Base-by-base conservation (phyloP, 2,329 filamentous ascomycete species). In the Aspergillus intermedius region DNA sequence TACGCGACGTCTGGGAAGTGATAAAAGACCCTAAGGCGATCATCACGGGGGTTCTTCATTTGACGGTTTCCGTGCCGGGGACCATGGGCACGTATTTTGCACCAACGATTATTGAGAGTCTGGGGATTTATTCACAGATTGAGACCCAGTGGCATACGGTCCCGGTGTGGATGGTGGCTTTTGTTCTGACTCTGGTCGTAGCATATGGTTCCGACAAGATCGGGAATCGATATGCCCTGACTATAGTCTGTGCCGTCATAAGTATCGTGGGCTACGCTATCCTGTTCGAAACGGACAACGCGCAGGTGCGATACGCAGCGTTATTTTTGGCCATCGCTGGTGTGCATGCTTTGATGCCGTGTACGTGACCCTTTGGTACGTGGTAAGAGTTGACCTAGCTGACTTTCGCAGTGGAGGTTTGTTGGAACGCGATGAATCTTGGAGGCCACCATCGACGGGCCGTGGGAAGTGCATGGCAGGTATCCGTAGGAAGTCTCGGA, bases 401-500 rank as follows among this genome's bases (percentile, higher is more conserved):
- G 25, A 44, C 42, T 3, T 8, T 25, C n/a, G 32, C 42, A 40
- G 49, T 50, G 41, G 59, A 66, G 30, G 70, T 75, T 4, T 78
- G 76, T 54, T 79, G 75, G 75, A 77, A 77, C 64, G 76, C 75
- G 46, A 77, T 78, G 74, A 79, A 79, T 49, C 65, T 78, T 1
- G 71, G 75, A 10, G 73, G 74, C 1, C 77, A 79, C 49, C 75
- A 76, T 50, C 62, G 76, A 2, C 67, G 76, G 37, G 63, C 71
- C 4, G 70, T 78, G 0, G 76, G 75, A 0, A 64, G 61, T 10
- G 76, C 75, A 0, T 77, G 73, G 72, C 75, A 78, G 51, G 67
- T 78, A 15, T 73, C 69, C 0, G 73, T 74, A 49, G 74, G 75
- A 28, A 75, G 77, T 45, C 72, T 74, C 25, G 74, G 74, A 5